A percentile compares a stretch with the other conserved stretches of the same genome.
Conservation (phyloP, 352 stramenopile species). For the Phytopythium delawarense region DNA sequence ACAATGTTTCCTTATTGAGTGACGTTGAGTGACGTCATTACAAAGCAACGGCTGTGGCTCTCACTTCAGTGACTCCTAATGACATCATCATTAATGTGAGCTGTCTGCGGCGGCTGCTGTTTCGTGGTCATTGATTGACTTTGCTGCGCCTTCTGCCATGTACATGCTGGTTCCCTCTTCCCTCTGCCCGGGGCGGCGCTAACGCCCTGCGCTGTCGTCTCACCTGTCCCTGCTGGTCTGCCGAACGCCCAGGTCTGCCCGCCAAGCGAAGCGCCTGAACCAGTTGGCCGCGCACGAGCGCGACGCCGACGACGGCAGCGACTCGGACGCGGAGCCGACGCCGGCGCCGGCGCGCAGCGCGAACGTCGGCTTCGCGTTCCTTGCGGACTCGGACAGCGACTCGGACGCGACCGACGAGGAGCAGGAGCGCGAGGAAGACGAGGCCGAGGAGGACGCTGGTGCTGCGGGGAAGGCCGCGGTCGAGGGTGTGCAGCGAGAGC, state of each 20-base stretch:
- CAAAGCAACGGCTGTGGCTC: no score
- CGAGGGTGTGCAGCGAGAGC: slow-evolving; percentile 3
- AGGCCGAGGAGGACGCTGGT: slow-evolving; percentile 14
- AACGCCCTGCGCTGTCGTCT: not conserved
- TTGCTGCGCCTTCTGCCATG: no score
- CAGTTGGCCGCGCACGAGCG: slow-evolving; percentile 22
- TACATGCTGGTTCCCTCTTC: not conserved
- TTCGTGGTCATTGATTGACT: no score
- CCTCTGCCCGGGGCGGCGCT: not conserved
- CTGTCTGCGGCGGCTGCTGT: no score
- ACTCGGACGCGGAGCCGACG: slow-evolving; percentile 35
- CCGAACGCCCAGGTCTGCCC: slow-evolving; percentile 54
- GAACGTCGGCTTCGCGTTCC: slow-evolving; percentile 51
- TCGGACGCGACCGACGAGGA: slow-evolving; percentile 25
- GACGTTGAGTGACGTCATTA: no score
- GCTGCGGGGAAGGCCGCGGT: slow-evolving; percentile 6
- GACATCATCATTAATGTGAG: no score
- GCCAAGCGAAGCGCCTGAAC: slow-evolving; percentile 69
- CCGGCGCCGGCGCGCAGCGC: slow-evolving; percentile 34
- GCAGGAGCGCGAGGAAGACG: slow-evolving; percentile 15
- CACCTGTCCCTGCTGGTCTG: not conserved
- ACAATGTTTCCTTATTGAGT: no score
- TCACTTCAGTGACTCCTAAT: no score
- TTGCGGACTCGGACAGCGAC: slow-evolving; percentile 66
- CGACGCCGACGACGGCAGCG: slow-evolving; percentile 19